These are phyloP conservation scores for Metschnikowia cubensis DNA, from an alignment of 805 yeast genomes.

Conservation along the genomic window DNA sequence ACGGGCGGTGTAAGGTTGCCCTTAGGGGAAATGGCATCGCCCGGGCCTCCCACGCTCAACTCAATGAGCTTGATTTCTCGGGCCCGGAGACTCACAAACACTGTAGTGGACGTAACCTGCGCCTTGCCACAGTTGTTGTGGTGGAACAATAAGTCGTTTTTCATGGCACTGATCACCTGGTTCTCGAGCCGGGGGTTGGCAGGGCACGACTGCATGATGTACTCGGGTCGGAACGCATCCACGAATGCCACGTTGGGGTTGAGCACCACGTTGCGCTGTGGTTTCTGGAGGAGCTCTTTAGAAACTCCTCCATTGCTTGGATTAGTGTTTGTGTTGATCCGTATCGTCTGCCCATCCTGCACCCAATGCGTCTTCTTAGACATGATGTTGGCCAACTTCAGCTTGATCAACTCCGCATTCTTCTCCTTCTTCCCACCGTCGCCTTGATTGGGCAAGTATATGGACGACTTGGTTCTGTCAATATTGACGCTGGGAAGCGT, in stretches of 20 bases:
- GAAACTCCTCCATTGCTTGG: background rate
- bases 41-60: slow-evolving; percentile 26
- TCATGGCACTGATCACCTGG: slow-evolving; percentile 49
- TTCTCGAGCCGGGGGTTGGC: slow-evolving; percentile 46
- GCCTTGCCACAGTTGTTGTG: slow-evolving; percentile 34
- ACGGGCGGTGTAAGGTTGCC: slow-evolving; percentile 6
- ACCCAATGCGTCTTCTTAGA: background rate
- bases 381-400: slow-evolving; percentile 4
- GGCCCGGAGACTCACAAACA: slow-evolving; percentile 42
- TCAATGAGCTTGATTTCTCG: slow-evolving; percentile 44
- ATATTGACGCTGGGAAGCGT: slow-evolving; percentile 5
- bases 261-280: slow-evolving; percentile 15
- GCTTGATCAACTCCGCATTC: slow-evolving; percentile 4
- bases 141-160: slow-evolving; percentile 44
- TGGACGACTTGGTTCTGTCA: slow-evolving; percentile 7
- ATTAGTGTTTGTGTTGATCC: background rate
- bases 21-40: background rate
- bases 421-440: slow-evolving; percentile 2
- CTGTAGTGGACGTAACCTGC: slow-evolving; percentile 32
- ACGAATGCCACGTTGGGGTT: slow-evolving; percentile 40
- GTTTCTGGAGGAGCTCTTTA: background rate
- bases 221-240: slow-evolving; percentile 52
- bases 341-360: background rate
- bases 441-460: slow-evolving; percentile 5
- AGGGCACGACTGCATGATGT: slow-evolving; percentile 53